These are phyloP conservation scores for Grosmannia huntii DNA, from an alignment of 2,329 filamentous ascomycete species.

Conservation along the genomic window DNA sequence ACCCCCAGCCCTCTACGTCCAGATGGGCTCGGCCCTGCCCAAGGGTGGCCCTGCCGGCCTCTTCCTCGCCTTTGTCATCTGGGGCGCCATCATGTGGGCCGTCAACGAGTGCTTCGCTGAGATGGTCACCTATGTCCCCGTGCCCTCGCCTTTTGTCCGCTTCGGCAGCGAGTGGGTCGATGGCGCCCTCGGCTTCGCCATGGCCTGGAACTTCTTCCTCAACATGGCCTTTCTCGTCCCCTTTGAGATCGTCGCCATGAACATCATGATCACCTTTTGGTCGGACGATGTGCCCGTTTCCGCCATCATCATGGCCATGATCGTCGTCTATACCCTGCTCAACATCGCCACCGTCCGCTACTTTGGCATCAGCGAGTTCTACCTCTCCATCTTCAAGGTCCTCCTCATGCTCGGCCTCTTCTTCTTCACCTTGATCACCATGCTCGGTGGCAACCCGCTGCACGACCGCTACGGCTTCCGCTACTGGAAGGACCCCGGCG, in stretches of 20 bases:
- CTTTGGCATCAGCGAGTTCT: slow-evolving; percentile 33
- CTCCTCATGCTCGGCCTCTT: slow-evolving; percentile 20
- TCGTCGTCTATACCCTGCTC: slow-evolving; percentile 14
- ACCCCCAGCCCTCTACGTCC: slow-evolving; percentile 36
- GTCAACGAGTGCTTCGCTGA: slow-evolving; percentile 49
- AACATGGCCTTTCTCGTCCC: slow-evolving; percentile 33
- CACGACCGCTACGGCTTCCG: slow-evolving; percentile 23
- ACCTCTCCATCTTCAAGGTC: slow-evolving; percentile 28
- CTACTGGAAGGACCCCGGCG: slow-evolving; percentile 29
- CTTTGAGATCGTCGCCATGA: slow-evolving; percentile 41
- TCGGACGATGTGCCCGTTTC: slow-evolving; percentile 24
- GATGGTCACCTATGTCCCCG: slow-evolving; percentile 66
- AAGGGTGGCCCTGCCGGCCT: slow-evolving; percentile 46
- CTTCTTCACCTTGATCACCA: slow-evolving; percentile 29
- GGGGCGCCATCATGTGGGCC: slow-evolving; percentile 41
- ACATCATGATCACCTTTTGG: slow-evolving; percentile 49
- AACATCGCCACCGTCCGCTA: slow-evolving; percentile 28
- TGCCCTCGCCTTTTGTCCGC: slow-evolving; percentile 66
- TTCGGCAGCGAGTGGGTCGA: slow-evolving; percentile 37
- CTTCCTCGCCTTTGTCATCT: slow-evolving; percentile 47
- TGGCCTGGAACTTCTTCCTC: slow-evolving; percentile 39
- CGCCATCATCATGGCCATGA: slow-evolving; percentile 8
- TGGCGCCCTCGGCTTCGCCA: slow-evolving; percentile 30
- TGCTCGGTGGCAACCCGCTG: slow-evolving; percentile 28
- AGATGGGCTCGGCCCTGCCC: slow-evolving; percentile 45